phyloP scores from a whole-genome alignment of 768 basidiomycete species.

The Mycena floridula region DNA sequence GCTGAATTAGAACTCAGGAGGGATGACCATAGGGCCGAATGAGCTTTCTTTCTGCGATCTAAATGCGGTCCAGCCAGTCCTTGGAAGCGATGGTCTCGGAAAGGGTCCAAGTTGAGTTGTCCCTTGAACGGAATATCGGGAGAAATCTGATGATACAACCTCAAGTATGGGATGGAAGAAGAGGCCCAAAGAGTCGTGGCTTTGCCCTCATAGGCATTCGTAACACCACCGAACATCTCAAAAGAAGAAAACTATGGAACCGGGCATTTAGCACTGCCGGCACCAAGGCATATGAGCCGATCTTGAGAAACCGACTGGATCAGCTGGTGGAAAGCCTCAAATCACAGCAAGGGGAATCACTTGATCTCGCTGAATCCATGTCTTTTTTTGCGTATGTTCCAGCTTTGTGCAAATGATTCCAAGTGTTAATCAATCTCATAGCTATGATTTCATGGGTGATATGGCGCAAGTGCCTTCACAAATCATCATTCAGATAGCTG shows the following conservation, averaged over 20 bases:
- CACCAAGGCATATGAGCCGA: conserved; percentile 18
- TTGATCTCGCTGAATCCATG: conserved; percentile 15
- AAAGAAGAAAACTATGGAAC: conserved; percentile 22
- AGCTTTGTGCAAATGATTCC: neutral
- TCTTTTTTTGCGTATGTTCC: conserved; percentile 19
- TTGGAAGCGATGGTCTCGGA: conserved; percentile 12
- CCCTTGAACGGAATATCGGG: no score
- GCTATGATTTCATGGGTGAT: conserved; percentile 26
- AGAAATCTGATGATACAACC: no score
- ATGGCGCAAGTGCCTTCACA: conserved; percentile 16
- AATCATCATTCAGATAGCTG: neutral
- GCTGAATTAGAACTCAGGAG: conserved; percentile 1
- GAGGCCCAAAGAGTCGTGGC: no score
- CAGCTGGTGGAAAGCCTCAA: conserved; percentile 16
- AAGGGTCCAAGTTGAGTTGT: neutral
- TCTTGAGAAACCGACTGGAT: conserved; percentile 12
- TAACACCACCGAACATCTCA: no score
- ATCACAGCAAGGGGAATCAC: neutral
- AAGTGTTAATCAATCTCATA: conserved; percentile 4
- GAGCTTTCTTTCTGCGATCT: conserved; percentile 25
- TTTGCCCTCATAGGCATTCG: no score
- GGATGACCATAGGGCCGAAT: conserved; percentile 27
- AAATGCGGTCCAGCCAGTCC: conserved; percentile 17
- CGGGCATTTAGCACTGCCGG: conserved; percentile 18
- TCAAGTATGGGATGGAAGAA: no score